Percentiles rank a stretch among this genome's conserved stretches.
These are phyloP conservation scores for Huntiella decipiens DNA, from an alignment of 2,329 filamentous ascomycete genomes.

Conservation along the genomic window DNA sequence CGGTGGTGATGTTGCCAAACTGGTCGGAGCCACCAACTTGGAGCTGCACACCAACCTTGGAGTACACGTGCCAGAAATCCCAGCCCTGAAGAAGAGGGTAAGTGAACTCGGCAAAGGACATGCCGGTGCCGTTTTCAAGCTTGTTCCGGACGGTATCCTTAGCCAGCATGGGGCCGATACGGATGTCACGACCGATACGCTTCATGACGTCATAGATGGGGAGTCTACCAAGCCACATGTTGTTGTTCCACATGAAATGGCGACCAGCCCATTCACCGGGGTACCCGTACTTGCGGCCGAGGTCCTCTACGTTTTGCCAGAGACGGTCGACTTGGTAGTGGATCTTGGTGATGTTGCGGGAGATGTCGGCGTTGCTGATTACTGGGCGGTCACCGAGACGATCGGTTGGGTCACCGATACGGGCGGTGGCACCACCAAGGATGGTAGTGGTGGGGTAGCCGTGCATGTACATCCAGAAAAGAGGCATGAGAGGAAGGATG, in stretches of 20 bases:
- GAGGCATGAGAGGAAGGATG: conserved; percentile 60
- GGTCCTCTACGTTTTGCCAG: conserved; percentile 52
- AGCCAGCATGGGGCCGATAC: conserved; percentile 71
- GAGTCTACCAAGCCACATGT: conserved; percentile 57
- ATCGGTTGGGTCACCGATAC: conserved; percentile 61
- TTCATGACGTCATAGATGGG: conserved; percentile 57
- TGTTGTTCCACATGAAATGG: conserved; percentile 60
- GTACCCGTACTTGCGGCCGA: conserved; percentile 48
- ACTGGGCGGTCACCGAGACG: conserved; percentile 42
- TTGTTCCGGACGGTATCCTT: conserved; percentile 77
- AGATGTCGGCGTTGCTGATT: conserved; percentile 30
- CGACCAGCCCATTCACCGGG: conserved; percentile 44
- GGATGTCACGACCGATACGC: conserved; percentile 51
- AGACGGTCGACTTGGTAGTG: conserved; percentile 52
- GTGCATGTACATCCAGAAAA: conserved; percentile 69
- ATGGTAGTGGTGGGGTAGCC: conserved; percentile 50
- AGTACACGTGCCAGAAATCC: conserved; percentile 87
- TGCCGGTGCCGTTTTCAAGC: conserved; percentile 69
- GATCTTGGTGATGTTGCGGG: conserved; percentile 48
- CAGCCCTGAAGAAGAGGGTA: conserved; percentile 90
- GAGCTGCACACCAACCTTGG: conserved; percentile 47
- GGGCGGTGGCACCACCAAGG: conserved; percentile 55
- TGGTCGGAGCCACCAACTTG: conserved; percentile 94
- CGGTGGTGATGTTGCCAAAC: conserved; percentile 86
- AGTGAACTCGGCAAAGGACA: conserved; percentile 83